Conservation (phyloP, 148 eudicot genomes). For the Fagopyrum esculentum region DNA sequence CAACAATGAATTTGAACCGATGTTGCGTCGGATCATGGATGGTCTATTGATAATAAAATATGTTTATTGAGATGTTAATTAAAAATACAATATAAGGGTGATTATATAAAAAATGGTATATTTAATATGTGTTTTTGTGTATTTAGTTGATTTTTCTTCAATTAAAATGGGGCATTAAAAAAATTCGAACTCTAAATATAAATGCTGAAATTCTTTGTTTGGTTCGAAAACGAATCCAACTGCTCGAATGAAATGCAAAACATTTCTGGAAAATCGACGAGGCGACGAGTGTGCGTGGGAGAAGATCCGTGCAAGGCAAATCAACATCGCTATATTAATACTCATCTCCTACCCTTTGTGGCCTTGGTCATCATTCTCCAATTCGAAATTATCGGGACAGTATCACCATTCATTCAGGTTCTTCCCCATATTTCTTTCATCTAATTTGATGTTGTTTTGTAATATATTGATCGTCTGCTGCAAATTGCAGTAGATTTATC, state of each 20-base stretch:
- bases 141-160: too few species aligned
- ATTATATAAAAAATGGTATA: too few species aligned
- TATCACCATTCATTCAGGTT: neutral
- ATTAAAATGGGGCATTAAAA: too few species aligned
- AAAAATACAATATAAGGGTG: too few species aligned
- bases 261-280: neutral
- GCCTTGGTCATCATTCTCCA: neutral
- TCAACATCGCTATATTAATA: neutral
- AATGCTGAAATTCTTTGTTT: neutral
- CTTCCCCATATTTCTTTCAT: neutral
- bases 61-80: too few species aligned
- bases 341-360: neutral
- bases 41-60: too few species aligned
- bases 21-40: too few species aligned
- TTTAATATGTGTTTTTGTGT: too few species aligned
- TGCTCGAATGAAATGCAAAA: too few species aligned
- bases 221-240: too few species aligned
- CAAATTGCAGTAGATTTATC: neutral
- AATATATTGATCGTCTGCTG: neutral
- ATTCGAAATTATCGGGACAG: neutral
- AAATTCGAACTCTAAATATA: neutral
- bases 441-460: neutral
- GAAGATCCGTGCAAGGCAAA: neutral
- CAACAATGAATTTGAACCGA: too few species aligned
- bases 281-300: neutral